Conservation (phyloP, 179 eudicot species). For the Spergularia azorica region DNA sequence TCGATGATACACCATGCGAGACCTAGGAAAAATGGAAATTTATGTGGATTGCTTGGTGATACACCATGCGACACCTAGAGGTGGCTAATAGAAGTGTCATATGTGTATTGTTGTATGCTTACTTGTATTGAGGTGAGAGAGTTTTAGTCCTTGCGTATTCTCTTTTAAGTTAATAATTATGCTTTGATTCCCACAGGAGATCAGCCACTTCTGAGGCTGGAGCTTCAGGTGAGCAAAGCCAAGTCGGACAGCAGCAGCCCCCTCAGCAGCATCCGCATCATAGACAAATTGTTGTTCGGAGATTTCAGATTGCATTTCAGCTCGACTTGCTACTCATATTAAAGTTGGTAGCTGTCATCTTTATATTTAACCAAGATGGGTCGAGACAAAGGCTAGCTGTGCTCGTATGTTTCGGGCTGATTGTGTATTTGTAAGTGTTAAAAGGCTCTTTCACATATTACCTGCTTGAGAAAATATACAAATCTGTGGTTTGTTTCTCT, state of each 20-base stretch:
- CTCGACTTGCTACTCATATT: constrained; percentile 85
- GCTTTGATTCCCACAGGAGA: constrained; percentile 43
- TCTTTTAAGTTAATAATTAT: neutral
- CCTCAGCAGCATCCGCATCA: constrained; percentile 65
- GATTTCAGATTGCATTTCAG: constrained; percentile 96
- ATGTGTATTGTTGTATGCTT: neutral
- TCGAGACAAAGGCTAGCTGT: constrained; percentile 94
- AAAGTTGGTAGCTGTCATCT: constrained; percentile 94
- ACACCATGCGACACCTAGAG: neutral
- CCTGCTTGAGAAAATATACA: neutral
- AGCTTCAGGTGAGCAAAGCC: constrained; percentile 63
- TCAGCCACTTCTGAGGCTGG: constrained; percentile 56
- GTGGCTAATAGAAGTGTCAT: neutral
- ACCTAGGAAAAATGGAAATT: neutral
- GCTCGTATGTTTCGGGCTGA: constrained; percentile 78
- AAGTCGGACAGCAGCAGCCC: constrained; percentile 53
- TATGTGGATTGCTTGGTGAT: no score
- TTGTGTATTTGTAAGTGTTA: constrained; percentile 84
- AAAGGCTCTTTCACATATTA: neutral
- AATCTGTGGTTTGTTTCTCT: neutral
- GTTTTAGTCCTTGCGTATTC: neutral
- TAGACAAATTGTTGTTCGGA: constrained; percentile 85
- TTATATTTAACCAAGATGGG: constrained; percentile 96
- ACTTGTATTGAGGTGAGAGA: neutral
- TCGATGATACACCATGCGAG: no score